Evolutionary conservation across 495 filamentous ascomycete species (phyloP), one percentile per base, ranked within the genome.

Genomic region (Aspergillus coremiiformis): DNA sequence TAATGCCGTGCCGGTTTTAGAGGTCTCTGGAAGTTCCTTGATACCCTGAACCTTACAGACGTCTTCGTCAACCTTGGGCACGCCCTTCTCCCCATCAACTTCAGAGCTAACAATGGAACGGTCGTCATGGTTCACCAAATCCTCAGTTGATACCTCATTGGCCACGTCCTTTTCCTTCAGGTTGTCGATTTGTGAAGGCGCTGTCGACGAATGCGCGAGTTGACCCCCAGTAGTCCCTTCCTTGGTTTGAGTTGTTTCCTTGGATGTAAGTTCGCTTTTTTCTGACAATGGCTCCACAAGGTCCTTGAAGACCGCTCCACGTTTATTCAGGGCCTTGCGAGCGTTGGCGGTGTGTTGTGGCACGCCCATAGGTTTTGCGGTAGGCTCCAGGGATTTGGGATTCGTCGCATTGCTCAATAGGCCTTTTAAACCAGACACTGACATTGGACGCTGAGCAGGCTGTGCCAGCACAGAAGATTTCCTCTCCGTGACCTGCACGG

Each of bases 251-350:
- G 37, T 61, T 37, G 44, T 57, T 69, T 69, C 69, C 68, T 72
- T 71, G 65, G 66, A 70, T 70, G 66, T 46, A 50, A 33, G 24
- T 55, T 58, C 56, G 45, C 59, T 61, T 23, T 60, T 65, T 39
- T 73, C 68, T 33, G 56, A 57, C 46, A 67, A 52, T 32, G 68
- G 57, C 44, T 70, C 58, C 44, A 64, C 55, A 32, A 66, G 54
- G 49, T 78, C 89, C 56, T 83, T 84, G 68, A 87, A 90, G 27
- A 94, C 75, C 19, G 83, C 83, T 51, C 65, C 70, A 39, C 79
- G 83, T 72, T 86, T 90, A 42, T 72, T 67, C n/a, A 72, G 47
- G 15, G 66, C 61, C 52, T 82, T 84, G 51, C 69, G 67, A 17
- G 55, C 52, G 53, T 74, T 75, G 11, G 64, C 55, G 11, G 55